Evolutionary conservation across 1,139 yeast genomes (phyloP), one percentile per base, ranked within the genome.

Genomic region (Debaryomycetaceae sp.): DNA sequence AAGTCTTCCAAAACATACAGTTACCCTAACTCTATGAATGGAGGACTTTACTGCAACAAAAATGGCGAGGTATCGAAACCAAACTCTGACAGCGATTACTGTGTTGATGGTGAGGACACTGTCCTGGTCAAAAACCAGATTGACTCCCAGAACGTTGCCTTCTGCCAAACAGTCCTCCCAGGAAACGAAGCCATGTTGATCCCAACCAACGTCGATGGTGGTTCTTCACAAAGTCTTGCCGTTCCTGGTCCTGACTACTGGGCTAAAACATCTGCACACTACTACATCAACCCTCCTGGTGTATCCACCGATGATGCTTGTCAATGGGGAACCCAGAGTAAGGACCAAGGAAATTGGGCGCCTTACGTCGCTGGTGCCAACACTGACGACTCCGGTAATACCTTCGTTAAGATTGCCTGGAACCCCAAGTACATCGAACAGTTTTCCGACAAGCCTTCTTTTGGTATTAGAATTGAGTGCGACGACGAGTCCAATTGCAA

Each of bases 121-220:
- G 80, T 87, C 22, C 53, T 64, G 28, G 95, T 80, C 32, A 56
- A 69, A 43, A 87, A 86, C 68, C 54, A 58, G 17, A 76, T 78
- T 11, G 33, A 32, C 26, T 67, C 69, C 36, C 65, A 70, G 34
- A 67, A 76, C 44, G 88, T 87, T 47, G 89, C 96, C 8, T 81
- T 88, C 63, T 88, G 96, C 63, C 96, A 89, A 68, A 88, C 96
- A 3, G 96, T 88, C 11, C 72, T 88, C 44, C 96, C 96, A 17
- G 96, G 96, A 45, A 85, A 87, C 60, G 96, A 88, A 66, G 95
- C 88, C 52, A 88, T 88, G 96, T 71, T 87, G 59, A 87, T 88
- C 48, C 96, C 96, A 44, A 87, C 94, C 22, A 62, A 72, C 41
- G 79, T 86, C 37, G 68, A 62, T 18, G 64, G 73, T 8, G 77